Percentiles rank a stretch among this genome's conserved stretches.
These are phyloP conservation scores for Murraya koenigii DNA, from an alignment of 345 rosid genomes.

Conservation along the genomic window DNA sequence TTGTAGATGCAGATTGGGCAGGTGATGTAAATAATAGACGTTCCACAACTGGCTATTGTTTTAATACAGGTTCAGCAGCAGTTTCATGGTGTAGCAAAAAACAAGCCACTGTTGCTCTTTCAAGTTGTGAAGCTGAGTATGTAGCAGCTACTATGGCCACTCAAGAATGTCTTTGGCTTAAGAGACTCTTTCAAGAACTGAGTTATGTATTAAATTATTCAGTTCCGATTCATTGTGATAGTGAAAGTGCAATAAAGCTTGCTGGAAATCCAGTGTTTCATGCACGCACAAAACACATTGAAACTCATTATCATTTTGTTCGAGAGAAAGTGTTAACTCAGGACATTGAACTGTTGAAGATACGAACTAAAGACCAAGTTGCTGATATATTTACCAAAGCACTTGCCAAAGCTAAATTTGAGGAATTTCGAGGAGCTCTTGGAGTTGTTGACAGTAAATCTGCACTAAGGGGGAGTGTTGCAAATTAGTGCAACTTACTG, in stretches of 20 bases:
- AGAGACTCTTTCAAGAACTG: not conserved
- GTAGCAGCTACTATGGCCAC: not conserved
- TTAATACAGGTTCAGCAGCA: too few relatives aligned
- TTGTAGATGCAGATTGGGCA: too few relatives aligned
- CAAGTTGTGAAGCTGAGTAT: not conserved
- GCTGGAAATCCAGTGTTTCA: not conserved
- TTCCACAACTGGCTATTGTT: too few relatives aligned
- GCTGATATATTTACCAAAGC: not conserved
- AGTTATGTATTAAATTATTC: too few relatives aligned
- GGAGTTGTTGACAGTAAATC: not conserved
- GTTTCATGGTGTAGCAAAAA: too few relatives aligned
- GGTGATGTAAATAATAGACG: too few relatives aligned
- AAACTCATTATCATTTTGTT: too few relatives aligned
- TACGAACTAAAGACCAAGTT: not conserved
- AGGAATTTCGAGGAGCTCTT: not conserved
- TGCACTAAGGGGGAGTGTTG: not conserved
- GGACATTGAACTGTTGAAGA: not conserved
- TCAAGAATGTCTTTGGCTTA: not conserved
- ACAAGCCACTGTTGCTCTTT: not conserved
- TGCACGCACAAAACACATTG: too few relatives aligned
- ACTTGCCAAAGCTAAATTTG: not conserved
- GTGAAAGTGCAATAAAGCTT: not conserved
- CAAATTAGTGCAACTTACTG: constrained; percentile 6
- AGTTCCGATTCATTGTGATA: not conserved
- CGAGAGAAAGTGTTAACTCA: too few relatives aligned